phyloP scores from a whole-genome alignment of 2,329 filamentous ascomycete species.

The Huntiella bhutanensis region DNA sequence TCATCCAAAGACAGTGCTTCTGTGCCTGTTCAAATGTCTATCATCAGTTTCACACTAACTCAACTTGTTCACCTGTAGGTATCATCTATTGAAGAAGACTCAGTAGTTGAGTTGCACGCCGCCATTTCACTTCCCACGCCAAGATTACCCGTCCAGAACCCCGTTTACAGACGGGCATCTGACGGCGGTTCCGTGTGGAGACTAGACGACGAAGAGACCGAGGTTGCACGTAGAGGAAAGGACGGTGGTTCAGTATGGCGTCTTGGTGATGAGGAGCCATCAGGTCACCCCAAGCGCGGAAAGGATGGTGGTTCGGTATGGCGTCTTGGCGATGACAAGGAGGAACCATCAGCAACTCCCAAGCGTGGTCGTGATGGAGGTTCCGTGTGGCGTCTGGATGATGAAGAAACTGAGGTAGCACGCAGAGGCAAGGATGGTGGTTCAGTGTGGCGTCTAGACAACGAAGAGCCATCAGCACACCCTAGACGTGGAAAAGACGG shows the following conservation, averaged over 20 bases:
- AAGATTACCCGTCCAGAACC: background rate
- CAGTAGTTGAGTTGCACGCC: slow-evolving; percentile 3
- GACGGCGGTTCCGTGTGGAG: slow-evolving; percentile 3
- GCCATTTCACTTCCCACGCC: background rate
- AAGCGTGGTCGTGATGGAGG: background rate
- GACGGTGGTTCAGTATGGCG: background rate
- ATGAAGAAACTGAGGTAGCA: background rate
- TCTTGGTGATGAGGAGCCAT: background rate
- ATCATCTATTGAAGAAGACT: slow-evolving; percentile 5
- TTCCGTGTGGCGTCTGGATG: background rate
- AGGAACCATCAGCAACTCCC: background rate
- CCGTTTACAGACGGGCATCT: background rate
- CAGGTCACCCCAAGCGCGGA: background rate
- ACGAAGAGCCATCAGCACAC: background rate
- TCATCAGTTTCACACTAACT: background rate
- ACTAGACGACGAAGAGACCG: slow-evolving; percentile 1
- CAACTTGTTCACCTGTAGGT: slow-evolving; percentile 6
- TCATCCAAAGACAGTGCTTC: slow-evolving; percentile 30
- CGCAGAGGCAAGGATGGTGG: background rate
- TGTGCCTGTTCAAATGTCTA: background rate
- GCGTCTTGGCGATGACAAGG: background rate
- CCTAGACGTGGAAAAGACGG: background rate
- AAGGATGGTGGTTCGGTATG: background rate
- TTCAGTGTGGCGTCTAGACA: background rate
- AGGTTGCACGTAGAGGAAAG: background rate